Conservation (phyloP, 2,329 filamentous ascomycete genomes). For the Calonectria fujianensis region DNA sequence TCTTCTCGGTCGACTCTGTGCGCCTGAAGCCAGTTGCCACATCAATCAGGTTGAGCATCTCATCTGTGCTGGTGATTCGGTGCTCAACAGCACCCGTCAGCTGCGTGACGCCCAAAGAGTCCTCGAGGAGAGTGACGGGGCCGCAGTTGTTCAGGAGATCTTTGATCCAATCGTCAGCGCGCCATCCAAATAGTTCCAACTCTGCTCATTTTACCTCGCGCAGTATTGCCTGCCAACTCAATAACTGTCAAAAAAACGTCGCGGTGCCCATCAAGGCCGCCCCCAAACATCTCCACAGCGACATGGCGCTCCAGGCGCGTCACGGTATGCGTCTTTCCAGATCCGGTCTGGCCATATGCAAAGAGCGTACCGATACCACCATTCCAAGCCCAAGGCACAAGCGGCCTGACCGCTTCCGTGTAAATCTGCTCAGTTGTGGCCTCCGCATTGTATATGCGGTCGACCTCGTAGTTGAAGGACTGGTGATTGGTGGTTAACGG, state of each 20-base stretch:
- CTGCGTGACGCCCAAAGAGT: slow-evolving; percentile 66
- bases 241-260: slow-evolving; percentile 62
- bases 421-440: slow-evolving; percentile 64
- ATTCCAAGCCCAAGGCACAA: slow-evolving; percentile 67
- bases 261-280: slow-evolving; percentile 51
- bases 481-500: slow-evolving; percentile 35
- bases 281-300: slow-evolving; percentile 59
- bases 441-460: slow-evolving; percentile 60
- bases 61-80: slow-evolving; percentile 53
- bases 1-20: slow-evolving; percentile 66
- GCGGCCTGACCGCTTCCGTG: slow-evolving; percentile 61
- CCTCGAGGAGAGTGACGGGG: slow-evolving; percentile 66
- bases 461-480: slow-evolving; percentile 61
- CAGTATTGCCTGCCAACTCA: slow-evolving; percentile 62
- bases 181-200: no score
- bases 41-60: slow-evolving; percentile 60
- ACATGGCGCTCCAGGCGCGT: slow-evolving; percentile 64
- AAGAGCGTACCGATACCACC: slow-evolving; percentile 70
- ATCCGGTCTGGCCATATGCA: slow-evolving; percentile 69
- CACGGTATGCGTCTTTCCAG: slow-evolving; percentile 69
- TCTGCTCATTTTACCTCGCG: slow-evolving; percentile 50
- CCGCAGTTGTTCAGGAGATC: slow-evolving; percentile 66
- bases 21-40: slow-evolving; percentile 62
- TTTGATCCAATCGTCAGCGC: slow-evolving; percentile 25
- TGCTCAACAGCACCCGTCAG: slow-evolving; percentile 66